These are phyloP conservation scores for Nyctanthes arbortristis DNA, from an alignment of 257 asterid genomes.

Conservation along the genomic window DNA sequence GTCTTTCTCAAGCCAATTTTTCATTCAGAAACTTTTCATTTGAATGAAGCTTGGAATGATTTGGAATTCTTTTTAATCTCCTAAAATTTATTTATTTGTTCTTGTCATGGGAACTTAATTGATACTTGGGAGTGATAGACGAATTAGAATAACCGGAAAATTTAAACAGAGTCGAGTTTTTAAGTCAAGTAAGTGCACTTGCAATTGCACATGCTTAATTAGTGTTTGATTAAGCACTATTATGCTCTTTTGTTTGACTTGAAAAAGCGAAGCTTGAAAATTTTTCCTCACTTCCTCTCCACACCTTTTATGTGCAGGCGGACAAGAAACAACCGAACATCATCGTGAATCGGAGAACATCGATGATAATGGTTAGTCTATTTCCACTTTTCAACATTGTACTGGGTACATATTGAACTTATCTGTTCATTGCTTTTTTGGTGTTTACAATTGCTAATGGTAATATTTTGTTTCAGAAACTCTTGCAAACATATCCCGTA, in stretches of 20 bases:
- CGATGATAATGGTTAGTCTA: constrained; percentile 54
- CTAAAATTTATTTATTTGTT: neutral
- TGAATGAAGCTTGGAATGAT: neutral
- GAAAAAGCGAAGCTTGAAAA: neutral
- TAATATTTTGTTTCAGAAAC: constrained; percentile 52
- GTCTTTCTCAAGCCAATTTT: constrained; percentile 7
- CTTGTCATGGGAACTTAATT: neutral
- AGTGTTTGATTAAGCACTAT: neutral
- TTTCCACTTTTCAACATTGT: neutral
- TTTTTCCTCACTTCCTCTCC: neutral
- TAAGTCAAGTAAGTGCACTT: neutral
- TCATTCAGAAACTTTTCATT: neutral
- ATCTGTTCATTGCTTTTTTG: constrained; percentile 8
- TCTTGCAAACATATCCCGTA: constrained; percentile 64
- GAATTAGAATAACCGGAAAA: neutral
- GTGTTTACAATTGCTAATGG: neutral
- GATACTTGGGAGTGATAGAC: neutral
- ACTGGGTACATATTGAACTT: constrained; percentile 3
- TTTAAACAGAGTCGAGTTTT: neutral
- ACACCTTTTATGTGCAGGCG: constrained; percentile 34
- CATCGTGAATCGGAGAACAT: constrained; percentile 24
- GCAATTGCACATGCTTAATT: neutral
- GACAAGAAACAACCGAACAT: constrained; percentile 32
- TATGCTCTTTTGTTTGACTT: neutral
- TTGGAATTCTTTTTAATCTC: neutral